Percentiles rank a stretch among this genome's conserved stretches.
phyloP scores from a whole-genome alignment of 2,329 filamentous ascomycete genomes.

The Talaromyces verruculosus region DNA sequence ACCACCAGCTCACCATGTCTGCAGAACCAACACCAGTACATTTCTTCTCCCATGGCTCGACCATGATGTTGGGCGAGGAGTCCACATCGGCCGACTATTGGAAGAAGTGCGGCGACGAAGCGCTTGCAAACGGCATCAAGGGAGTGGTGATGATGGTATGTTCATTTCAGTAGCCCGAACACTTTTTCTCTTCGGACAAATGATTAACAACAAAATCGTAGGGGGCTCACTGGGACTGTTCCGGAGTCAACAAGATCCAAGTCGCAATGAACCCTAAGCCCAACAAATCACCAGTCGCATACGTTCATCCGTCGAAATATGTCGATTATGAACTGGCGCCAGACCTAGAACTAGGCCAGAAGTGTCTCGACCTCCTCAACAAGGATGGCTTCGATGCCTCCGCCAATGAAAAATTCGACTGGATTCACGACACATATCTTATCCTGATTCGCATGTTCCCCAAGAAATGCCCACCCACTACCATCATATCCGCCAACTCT shows the following conservation, averaged over 20 bases:
- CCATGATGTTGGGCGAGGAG: conserved; percentile 70
- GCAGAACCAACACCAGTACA: conserved; percentile 56
- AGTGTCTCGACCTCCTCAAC: conserved; percentile 53
- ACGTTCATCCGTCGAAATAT: conserved; percentile 66
- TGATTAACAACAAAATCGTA: background rate
- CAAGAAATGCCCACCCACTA: conserved; percentile 62
- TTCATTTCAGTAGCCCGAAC: background rate
- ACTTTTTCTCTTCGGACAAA: background rate
- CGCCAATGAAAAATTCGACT: conserved; percentile 60
- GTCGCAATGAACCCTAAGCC: conserved; percentile 62
- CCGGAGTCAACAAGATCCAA: conserved; percentile 55
- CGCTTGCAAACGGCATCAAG: conserved; percentile 59
- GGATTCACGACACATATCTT: conserved; percentile 72
- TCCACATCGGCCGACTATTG: conserved; percentile 63
- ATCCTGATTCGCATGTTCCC: conserved; percentile 71
- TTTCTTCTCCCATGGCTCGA: conserved; percentile 70
- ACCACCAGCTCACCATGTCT: background rate
- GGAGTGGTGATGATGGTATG: conserved; percentile 49
- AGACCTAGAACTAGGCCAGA: conserved; percentile 55
- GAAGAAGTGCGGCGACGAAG: conserved; percentile 65
- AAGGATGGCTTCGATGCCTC: conserved; percentile 56
- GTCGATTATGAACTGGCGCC: conserved; percentile 60
- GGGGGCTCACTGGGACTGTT: conserved; percentile 67
- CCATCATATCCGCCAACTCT: conserved; percentile 57
- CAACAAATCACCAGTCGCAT: conserved; percentile 63